Base-by-base conservation (phyloP, 495 filamentous ascomycete genomes). In the Trichoderma erinaceum region DNA sequence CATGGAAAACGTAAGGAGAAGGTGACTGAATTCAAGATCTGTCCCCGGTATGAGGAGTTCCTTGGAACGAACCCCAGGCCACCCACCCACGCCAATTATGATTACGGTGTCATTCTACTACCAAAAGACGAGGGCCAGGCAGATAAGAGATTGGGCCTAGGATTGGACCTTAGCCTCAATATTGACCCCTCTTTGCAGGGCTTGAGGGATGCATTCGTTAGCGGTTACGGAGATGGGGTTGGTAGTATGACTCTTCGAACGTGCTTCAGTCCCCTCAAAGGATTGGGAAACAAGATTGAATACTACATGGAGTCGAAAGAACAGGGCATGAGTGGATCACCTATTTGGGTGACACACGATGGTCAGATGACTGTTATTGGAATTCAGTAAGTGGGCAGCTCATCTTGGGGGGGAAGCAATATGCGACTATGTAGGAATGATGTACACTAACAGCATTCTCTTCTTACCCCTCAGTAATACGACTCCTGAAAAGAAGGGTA, bases 281-380 rank as follows among this genome's bases (percentile, higher is more conserved):
- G 18, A 50, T 38, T 11, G 10, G 35, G 38, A 12, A 15, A 16
- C n/a, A 15, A 69, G 56, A n/a, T 66, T 16, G 58, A 68, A 23
- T 67, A 69, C 27, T 7, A 69, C 27, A 1, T n/a, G 16, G 63
- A 38, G 29, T 2, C 25, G 13, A 66, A 65, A 29, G 63, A 67
- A 38, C 52, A n/a, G 16, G 68, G 68, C 16, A 65, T 69, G 38
- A 69, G 68, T 27, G 68, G 68, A 27, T 64, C 58, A 23, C 65
- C 68, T 7, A 38, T 69, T 10, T 69, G 68, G 68, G 29, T 68
- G 12, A 23, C 41, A 12, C 68, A 65, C 32, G 43, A 21, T 2
- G 63, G 63, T 18, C 21, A 69, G 4, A 18, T 18, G 35, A 66
- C 48, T 13, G 68, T 50, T 1, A 66, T 69, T 13, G 68, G 63